phyloP scores from a whole-genome alignment of 2,329 filamentous ascomycete species.

The Colletotrichum sp. region DNA sequence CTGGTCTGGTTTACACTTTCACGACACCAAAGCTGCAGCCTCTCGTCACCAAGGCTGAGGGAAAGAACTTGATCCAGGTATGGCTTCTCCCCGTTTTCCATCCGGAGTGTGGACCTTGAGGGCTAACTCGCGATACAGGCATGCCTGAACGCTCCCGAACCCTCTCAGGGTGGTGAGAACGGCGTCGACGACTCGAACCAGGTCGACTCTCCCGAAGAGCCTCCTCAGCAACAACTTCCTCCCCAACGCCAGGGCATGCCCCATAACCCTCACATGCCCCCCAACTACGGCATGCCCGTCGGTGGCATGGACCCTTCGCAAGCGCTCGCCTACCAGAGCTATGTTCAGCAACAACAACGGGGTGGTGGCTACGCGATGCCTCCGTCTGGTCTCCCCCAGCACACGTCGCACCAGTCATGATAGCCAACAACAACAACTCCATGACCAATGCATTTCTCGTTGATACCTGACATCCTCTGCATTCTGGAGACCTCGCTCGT shows the following conservation, averaged over 20 bases:
- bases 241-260: conserved; percentile 72
- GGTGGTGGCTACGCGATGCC: conserved; percentile 80
- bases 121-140: conserved; percentile 62
- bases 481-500: conserved; percentile 40
- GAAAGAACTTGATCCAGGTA: conserved; percentile 99
- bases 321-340: conserved; percentile 83
- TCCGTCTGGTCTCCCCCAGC: conserved; percentile 78
- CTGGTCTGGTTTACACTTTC: conserved; percentile 96
- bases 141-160: conserved; percentile 95
- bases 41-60: conserved; percentile 96
- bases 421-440: conserved; percentile 27
- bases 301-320: conserved; percentile 78
- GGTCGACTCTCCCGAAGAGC: conserved; percentile 91
- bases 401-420: conserved; percentile 81
- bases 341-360: conserved; percentile 74
- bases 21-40: conserved; percentile 98
- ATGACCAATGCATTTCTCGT: conserved; percentile 36
- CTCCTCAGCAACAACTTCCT: conserved; percentile 76
- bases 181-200: conserved; percentile 77
- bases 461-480: conserved; percentile 65
- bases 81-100: conserved; percentile 29
- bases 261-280: conserved; percentile 66
- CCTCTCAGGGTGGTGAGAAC: conserved; percentile 79
- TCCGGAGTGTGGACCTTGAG: too few relatives aligned
- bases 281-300: conserved; percentile 60